These are phyloP conservation scores for Teratosphaeria nubilosa DNA, from an alignment of 2,329 filamentous ascomycete genomes.

Conservation along the genomic window DNA sequence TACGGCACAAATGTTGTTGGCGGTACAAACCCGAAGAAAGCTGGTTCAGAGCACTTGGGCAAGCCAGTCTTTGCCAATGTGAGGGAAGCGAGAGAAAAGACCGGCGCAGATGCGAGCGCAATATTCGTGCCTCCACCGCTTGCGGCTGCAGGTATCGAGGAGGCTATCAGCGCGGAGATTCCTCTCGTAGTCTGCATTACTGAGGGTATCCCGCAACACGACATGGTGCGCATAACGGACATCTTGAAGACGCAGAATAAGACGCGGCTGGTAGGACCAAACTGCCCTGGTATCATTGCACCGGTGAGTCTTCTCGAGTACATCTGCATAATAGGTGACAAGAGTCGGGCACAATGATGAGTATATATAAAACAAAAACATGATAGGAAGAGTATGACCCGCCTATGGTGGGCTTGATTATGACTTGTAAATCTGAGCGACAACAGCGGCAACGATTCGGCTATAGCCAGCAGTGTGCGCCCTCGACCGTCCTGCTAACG, in stretches of 20 bases:
- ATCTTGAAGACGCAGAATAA: slow-evolving; percentile 97
- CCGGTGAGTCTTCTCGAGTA: slow-evolving; percentile 34
- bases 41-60: slow-evolving; percentile 77
- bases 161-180: slow-evolving; percentile 87
- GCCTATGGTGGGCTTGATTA: slow-evolving; percentile 23
- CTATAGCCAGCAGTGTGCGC: not conserved
- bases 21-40: slow-evolving; percentile 98
- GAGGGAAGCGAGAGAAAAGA: slow-evolving; percentile 76
- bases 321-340: not conserved
- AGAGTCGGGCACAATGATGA: slow-evolving; percentile 12
- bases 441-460: not conserved
- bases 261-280: slow-evolving; percentile 91
- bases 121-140: slow-evolving; percentile 96
- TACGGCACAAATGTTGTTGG: slow-evolving; percentile 98
- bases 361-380: slow-evolving; percentile 17
- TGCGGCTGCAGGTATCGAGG: slow-evolving; percentile 90
- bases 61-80: slow-evolving; percentile 90
- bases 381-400: slow-evolving; percentile 31
- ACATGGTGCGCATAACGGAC: slow-evolving; percentile 98
- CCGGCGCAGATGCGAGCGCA: slow-evolving; percentile 80
- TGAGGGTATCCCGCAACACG: slow-evolving; percentile 94
- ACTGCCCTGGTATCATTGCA: slow-evolving; percentile 96
- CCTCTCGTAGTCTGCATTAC: slow-evolving; percentile 95
- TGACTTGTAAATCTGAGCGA: slow-evolving; percentile 3
- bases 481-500: slow-evolving; percentile 2